Evolutionary conservation across 2,329 filamentous ascomycete genomes (phyloP), one percentile per base, ranked within the genome.

Genomic region (Aspergillus costaricaensis): DNA sequence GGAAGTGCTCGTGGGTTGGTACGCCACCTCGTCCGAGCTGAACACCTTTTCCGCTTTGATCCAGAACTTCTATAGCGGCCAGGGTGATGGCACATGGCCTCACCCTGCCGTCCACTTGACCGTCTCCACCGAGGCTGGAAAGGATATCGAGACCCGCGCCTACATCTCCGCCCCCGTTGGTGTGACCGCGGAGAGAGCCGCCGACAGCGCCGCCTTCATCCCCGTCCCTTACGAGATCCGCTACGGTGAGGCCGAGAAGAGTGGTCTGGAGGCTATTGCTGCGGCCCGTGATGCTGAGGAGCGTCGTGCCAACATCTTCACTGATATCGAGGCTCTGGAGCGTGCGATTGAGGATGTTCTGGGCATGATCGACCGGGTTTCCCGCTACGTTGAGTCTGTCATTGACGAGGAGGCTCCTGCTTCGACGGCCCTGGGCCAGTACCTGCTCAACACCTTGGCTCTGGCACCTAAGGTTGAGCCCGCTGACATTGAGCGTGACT

Each of bases 21-120:
- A 99, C 82, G 96, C 95, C 65, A 99, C 95, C 53, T 93, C 91
- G 74, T 89, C 91, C 77, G 94, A 98, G 81, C 87, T 99, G 74
- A 98, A 99, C 87, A 96, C 90, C 77, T 99, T 99, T 85, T 95
- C 90, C 77, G 95, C 95, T 71, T 87, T 99, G 72, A 99, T 96
- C 80, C 95, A 99, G 82, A 99, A 99, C 85, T 99, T 98, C 85
- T 99, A 98, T 84, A 91, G 91, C 74, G 91, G 92, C 75, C 92
- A 96, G 74, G 95, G 96, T 74, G 96, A 96, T 67, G 95, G 95
- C 76, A 99, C 95, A 60, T 97, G 90, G 83, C 95, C 95, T 57
- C 91, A 97, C 80, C 95, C 95, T n/a, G 94, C 95, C 67, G 90
- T 99, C 53, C 95, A 99, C 81, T 84, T 99, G 77, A 99, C 95